Evolutionary conservation across 2,329 filamentous ascomycete genomes (phyloP).

Genomic region (Emergomyces orientalis): DNA sequence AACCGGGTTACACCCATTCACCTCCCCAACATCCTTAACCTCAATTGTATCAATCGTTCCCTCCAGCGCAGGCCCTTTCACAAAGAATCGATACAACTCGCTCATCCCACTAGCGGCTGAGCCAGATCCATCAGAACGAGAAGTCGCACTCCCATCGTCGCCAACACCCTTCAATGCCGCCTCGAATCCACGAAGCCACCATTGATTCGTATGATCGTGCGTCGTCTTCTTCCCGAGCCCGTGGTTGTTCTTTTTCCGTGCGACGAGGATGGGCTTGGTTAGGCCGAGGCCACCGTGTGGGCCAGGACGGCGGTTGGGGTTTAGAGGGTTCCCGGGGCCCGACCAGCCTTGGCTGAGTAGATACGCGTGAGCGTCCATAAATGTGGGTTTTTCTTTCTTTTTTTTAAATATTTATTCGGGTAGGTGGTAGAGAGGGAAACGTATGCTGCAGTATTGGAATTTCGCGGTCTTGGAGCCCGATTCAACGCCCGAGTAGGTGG

Average conservation of each 20-base stretch:
- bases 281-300: constrained; percentile 62
- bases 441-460: background rate
- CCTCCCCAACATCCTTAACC: constrained; percentile 22
- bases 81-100: constrained; percentile 71
- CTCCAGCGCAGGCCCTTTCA: constrained; percentile 65
- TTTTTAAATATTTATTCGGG: background rate
- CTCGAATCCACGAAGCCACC: constrained; percentile 96
- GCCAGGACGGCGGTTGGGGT: constrained; percentile 46
- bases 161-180: constrained; percentile 71
- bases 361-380: constrained; percentile 76
- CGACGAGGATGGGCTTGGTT: constrained; percentile 70
- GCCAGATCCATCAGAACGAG: constrained; percentile 46
- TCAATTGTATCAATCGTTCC: constrained; percentile 47
- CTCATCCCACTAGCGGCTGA: constrained; percentile 36
- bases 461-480: background rate
- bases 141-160: constrained; percentile 50
- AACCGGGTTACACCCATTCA: constrained; percentile 29
- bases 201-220: constrained; percentile 62
- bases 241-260: constrained; percentile 70
- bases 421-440: background rate
- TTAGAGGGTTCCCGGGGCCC: constrained; percentile 78
- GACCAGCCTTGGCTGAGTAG: constrained; percentile 84
- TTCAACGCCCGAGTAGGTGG: background rate
- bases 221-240: constrained; percentile 71
- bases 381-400: background rate